These are phyloP conservation scores for Capillidium heterosporum DNA, from an alignment of 371 early-diverging fungal species.

Conservation along the genomic window DNA sequence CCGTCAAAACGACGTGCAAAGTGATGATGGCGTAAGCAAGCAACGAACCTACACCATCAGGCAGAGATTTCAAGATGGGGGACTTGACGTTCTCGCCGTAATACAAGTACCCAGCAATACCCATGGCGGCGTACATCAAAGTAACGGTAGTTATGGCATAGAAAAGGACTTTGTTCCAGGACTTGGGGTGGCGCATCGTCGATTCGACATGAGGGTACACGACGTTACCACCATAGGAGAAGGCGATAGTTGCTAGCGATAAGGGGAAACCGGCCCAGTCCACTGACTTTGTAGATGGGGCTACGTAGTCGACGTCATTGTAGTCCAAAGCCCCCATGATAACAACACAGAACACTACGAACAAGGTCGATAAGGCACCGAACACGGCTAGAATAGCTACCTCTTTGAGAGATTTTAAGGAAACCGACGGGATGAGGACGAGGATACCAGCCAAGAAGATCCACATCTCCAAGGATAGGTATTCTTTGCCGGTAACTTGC, in stretches of 20 bases:
- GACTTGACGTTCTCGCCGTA: constrained; percentile 49
- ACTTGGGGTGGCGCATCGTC: constrained; percentile 59
- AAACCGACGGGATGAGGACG: constrained; percentile 23
- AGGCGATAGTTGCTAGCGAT: constrained; percentile 39
- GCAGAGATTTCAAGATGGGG: constrained; percentile 57
- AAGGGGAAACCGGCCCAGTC: constrained; percentile 13
- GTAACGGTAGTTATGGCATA: constrained; percentile 50
- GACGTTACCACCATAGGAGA: constrained; percentile 64
- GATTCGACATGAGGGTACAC: constrained; percentile 72
- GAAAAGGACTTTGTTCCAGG: constrained; percentile 50
- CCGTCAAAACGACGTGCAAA: constrained; percentile 57
- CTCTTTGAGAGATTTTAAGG: constrained; percentile 19
- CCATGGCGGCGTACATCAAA: constrained; percentile 52
- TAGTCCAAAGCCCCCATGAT: neutral
- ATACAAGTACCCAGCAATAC: constrained; percentile 57
- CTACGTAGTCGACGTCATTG: neutral
- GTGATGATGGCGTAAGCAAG: constrained; percentile 60
- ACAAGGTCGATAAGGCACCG: constrained; percentile 26
- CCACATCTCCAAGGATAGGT: constrained; percentile 8
- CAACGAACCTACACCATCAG: constrained; percentile 33
- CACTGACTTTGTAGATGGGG: neutral
- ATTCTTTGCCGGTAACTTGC: constrained; percentile 4
- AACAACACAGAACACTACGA: constrained; percentile 19
- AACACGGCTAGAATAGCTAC: constrained; percentile 10
- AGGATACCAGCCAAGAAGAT: constrained; percentile 23